Percentiles rank a stretch among this genome's conserved stretches.
Evolutionary conservation across 2,329 filamentous ascomycete genomes (phyloP).

Genomic region (Emergomyces orientalis): DNA sequence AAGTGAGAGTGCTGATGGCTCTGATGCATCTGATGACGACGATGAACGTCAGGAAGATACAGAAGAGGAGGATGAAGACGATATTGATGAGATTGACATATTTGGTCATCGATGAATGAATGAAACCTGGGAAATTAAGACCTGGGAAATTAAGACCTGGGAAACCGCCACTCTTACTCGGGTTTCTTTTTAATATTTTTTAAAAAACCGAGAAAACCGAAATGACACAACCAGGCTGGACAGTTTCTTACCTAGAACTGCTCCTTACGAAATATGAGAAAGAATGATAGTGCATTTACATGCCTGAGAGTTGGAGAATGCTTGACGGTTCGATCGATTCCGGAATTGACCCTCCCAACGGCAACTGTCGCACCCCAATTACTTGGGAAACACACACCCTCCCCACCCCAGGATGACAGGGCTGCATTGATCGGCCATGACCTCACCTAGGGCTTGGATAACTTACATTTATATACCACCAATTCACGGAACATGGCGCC

Average conservation of each 20-base stretch:
- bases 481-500: neutral
- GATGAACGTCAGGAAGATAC: conserved; percentile 34
- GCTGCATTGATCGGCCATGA: neutral
- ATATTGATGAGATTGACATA: conserved; percentile 44
- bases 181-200: neutral
- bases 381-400: neutral
- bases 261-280: neutral
- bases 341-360: neutral
- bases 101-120: conserved; percentile 43
- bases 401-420: neutral
- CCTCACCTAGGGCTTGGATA: neutral
- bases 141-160: too few species aligned
- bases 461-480: neutral
- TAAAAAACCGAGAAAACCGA: neutral
- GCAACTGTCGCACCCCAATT: neutral
- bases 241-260: neutral
- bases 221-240: neutral
- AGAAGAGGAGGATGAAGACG: conserved; percentile 39
- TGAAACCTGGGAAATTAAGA: neutral
- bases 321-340: neutral
- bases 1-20: conserved; percentile 30
- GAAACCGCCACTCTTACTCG: too few species aligned
- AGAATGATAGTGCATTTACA: neutral
- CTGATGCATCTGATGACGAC: conserved; percentile 43
- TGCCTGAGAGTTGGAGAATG: neutral